Evolutionary conservation across 768 basidiomycete species (phyloP).

Genomic region (Boletus subcaerulescens): DNA sequence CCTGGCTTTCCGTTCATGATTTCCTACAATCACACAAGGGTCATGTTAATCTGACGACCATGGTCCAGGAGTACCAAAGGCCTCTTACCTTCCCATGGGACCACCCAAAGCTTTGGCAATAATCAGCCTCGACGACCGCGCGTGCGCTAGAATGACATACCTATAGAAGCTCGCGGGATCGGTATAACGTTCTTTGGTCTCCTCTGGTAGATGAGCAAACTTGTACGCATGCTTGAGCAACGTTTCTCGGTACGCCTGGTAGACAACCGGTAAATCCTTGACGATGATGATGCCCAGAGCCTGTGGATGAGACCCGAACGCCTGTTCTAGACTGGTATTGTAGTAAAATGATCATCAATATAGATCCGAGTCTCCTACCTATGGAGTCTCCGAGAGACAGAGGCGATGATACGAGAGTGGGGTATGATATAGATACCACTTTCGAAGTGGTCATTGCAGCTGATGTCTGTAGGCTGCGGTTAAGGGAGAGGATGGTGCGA

Average conservation of each 20-base stretch:
- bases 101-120: conserved; percentile 80
- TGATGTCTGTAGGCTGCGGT: conserved; percentile 14
- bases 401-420: conserved; percentile 51
- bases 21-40: conserved; percentile 48
- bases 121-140: background rate
- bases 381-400: conserved; percentile 56
- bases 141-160: conserved; percentile 36
- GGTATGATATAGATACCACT: conserved; percentile 59
- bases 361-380: conserved; percentile 37
- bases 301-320: conserved; percentile 76
- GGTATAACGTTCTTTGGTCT: conserved; percentile 67
- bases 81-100: conserved; percentile 81
- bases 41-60: background rate
- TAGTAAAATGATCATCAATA: background rate
- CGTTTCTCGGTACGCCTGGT: conserved; percentile 58
- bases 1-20: conserved; percentile 94
- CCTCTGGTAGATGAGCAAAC: conserved; percentile 71
- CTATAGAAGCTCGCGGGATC: conserved; percentile 74
- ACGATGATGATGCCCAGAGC: conserved; percentile 81
- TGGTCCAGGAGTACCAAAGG: background rate
- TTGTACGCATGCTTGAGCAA: conserved; percentile 72
- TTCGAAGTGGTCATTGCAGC: conserved; percentile 8
- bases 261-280: conserved; percentile 73
- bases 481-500: conserved; percentile 5
- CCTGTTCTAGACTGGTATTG: conserved; percentile 50